Evolutionary conservation across 192 early-diverging fungal genomes (phyloP), one percentile per base, ranked within the genome.

Genomic region (Coemansia sp.): DNA sequence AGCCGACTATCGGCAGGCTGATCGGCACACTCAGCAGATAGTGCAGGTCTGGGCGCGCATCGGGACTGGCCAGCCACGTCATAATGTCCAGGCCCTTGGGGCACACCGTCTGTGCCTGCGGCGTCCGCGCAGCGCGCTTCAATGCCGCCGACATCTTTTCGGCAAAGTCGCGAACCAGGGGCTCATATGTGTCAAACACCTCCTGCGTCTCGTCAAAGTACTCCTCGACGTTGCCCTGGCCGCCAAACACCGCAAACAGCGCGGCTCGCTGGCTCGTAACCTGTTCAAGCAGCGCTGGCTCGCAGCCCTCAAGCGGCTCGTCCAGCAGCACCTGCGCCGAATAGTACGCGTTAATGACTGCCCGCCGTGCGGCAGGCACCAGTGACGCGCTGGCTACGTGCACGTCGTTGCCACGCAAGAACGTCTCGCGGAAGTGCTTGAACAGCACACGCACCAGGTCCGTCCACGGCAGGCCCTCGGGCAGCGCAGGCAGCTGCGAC

Each of bases 151-250:
- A 84, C 82, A 97, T 89, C 47, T 84, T 86, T 57, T 88, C 84
- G 57, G 94, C 78, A 74, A 91, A 93, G 54, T 87, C 83, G 67
- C 88, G 84, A 22, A 92, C 87, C 55, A 93, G 69, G 50, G 88
- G 82, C 67, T 89, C 86, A 81, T 94, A 94, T 69, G 92, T 92
- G 60, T 82, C 82, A 75, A 87, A 92, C 25, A 92, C 85, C 55
- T 85, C 83, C 38, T 88, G 88, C 25, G 95, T 84, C 80, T 97
- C 95, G 71, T 91, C 87, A 86, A 97, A 94, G 86, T 94, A 97
- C 64, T 93, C 93, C 62, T 94, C 90, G 38, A 93, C 91, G 71
- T 92, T 94, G 64, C 95, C 95, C 82, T 97, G 95, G 48, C 95
- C 95, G 63, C 95, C 95, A 88, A 97, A 97, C 64, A 97, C 86